A percentile compares a stretch with the other conserved stretches of the same genome.
Conservation (phyloP, 2,329 filamentous ascomycete genomes). For the Beauveria brongniartii region DNA sequence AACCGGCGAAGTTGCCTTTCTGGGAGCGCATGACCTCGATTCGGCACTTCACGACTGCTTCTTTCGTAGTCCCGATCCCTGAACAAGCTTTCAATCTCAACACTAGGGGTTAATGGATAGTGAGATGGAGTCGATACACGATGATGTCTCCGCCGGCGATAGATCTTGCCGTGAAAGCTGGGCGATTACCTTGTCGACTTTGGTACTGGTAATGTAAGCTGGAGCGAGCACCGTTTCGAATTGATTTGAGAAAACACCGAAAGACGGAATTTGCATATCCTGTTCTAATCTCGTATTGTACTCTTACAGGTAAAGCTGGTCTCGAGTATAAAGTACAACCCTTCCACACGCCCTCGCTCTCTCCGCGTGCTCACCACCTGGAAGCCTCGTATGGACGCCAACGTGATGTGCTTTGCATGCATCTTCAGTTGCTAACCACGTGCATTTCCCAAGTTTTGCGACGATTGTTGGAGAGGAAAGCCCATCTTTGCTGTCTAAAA, state of each 20-base stretch:
- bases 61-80: not conserved
- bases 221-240: not conserved
- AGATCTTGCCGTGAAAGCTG: not conserved
- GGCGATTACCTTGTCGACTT: not conserved
- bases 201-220: not conserved
- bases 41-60: not conserved
- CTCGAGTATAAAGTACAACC: not conserved
- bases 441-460: not conserved
- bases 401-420: not conserved
- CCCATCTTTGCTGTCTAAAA: too few relatives aligned
- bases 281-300: not conserved
- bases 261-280: not conserved
- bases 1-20: slow-evolving; percentile 3
- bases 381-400: not conserved
- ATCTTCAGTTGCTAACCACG: not conserved
- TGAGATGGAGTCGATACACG: not conserved
- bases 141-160: too few relatives aligned
- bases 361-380: not conserved
- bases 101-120: not conserved
- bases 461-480: not conserved
- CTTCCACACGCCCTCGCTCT: not conserved
- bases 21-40: not conserved
- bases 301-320: not conserved
- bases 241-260: not conserved
- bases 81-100: not conserved